phyloP scores from a whole-genome alignment of 495 filamentous ascomycete genomes.

The Penicillium steckii region DNA sequence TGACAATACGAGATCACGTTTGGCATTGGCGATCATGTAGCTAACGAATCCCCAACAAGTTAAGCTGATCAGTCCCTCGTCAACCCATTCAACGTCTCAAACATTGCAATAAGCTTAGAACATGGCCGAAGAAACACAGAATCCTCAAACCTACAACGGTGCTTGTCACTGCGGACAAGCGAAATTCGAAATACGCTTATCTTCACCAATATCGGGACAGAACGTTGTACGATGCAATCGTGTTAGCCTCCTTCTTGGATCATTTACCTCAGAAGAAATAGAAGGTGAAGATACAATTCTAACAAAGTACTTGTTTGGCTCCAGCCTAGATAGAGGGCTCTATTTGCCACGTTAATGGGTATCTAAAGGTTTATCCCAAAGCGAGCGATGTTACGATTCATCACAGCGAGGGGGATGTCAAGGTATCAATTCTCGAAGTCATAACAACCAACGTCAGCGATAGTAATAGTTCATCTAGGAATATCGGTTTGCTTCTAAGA shows the following conservation, averaged over 20 bases:
- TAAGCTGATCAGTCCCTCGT: no score
- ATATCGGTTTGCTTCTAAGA: conserved; percentile 37
- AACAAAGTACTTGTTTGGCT: neutral
- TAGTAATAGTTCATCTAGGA: conserved; percentile 12
- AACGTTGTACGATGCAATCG: conserved; percentile 39
- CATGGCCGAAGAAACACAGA: neutral
- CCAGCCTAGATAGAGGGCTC: no score
- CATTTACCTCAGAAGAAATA: neutral
- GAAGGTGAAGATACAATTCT: neutral
- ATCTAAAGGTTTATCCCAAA: conserved; percentile 38
- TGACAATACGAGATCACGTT: no score
- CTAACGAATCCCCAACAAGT: no score
- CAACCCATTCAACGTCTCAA: no score
- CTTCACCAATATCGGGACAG: conserved; percentile 23
- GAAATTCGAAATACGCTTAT: conserved; percentile 27
- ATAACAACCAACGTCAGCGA: neutral
- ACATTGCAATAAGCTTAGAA: neutral
- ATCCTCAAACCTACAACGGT: conserved; percentile 22
- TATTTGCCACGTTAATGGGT: conserved; percentile 44
- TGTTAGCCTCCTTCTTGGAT: conserved; percentile 5
- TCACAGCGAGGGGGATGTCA: conserved; percentile 20
- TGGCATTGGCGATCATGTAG: no score
- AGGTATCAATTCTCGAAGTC: neutral
- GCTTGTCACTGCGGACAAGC: conserved; percentile 37
- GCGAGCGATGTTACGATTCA: conserved; percentile 23